phyloP scores from a whole-genome alignment of 305 asterid species.

The Fraxinus angustifolia region DNA sequence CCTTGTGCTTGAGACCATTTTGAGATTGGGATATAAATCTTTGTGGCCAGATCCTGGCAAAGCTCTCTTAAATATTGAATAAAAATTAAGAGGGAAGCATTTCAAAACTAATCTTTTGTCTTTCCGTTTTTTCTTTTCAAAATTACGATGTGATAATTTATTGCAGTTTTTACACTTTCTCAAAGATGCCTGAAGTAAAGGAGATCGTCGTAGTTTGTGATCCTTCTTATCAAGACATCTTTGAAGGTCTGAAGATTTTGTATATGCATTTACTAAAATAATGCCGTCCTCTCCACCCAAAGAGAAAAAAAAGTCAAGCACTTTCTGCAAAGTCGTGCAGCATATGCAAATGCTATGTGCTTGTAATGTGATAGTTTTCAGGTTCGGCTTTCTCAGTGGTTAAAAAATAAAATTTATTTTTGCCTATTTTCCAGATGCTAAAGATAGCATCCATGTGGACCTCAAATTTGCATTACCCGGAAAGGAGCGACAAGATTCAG shows the following conservation, averaged over 20 bases:
- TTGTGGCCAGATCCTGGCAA: background rate
- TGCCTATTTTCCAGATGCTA: slow-evolving; percentile 43
- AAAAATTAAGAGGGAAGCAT: slow-evolving; percentile 1
- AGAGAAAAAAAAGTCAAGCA: background rate
- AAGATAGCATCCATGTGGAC: slow-evolving; percentile 51
- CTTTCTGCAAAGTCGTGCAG: background rate
- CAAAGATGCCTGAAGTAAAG: slow-evolving; percentile 85
- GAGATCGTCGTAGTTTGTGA: slow-evolving; percentile 93
- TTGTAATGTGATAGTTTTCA: background rate
- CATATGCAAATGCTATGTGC: slow-evolving; percentile 1
- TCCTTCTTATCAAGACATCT: slow-evolving; percentile 91
- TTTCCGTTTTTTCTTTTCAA: slow-evolving; percentile 15
- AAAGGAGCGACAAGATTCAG: slow-evolving; percentile 98
- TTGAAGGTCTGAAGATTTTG: slow-evolving; percentile 64
- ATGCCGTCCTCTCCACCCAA: background rate
- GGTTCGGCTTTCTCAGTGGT: background rate
- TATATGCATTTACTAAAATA: slow-evolving; percentile 16
- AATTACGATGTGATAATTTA: slow-evolving; percentile 20
- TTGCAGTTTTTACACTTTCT: slow-evolving; percentile 89
- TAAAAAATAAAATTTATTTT: slow-evolving; percentile 1
- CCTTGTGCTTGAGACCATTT: background rate
- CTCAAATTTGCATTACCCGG: slow-evolving; percentile 96
- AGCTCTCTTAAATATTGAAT: background rate
- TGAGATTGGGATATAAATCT: background rate
- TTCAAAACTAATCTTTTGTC: background rate